Conservation (phyloP, 148 eudicot species). For the Rhododendron williamsianum region DNA sequence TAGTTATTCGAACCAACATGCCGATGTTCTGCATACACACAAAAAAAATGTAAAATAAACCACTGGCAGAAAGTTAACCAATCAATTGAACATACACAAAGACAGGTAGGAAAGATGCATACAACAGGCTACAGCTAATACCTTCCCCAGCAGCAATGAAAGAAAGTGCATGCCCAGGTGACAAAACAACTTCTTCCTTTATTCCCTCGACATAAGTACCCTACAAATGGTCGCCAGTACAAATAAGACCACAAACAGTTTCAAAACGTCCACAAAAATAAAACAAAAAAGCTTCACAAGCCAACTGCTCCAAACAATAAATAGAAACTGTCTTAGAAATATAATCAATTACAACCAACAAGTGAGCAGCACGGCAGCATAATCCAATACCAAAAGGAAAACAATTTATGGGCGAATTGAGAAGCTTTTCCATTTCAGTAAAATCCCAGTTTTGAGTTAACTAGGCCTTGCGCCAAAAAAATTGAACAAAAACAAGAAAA, state of each 20-base stretch:
- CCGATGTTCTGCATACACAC: conserved; percentile 75
- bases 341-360: neutral
- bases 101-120: neutral
- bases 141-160: conserved; percentile 99
- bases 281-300: neutral
- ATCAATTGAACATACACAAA: neutral
- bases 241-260: neutral
- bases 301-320: neutral
- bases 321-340: neutral
- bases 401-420: neutral
- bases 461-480: neutral
- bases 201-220: conserved; percentile 99
- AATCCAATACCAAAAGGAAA: neutral
- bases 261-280: neutral
- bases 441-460: neutral
- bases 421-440: neutral
- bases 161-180: conserved; percentile 98
- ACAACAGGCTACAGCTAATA: conserved; percentile 21
- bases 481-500: neutral
- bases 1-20: conserved; percentile 98
- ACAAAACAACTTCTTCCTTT: conserved; percentile 97
- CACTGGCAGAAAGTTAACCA: neutral
- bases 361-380: neutral
- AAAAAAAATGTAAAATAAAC: neutral
- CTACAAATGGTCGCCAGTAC: conserved; percentile 28